Evolutionary conservation across 116 monocot genomes (phyloP), one percentile per base, ranked within the genome.

Genomic region (Trichopus zeylanicus): DNA sequence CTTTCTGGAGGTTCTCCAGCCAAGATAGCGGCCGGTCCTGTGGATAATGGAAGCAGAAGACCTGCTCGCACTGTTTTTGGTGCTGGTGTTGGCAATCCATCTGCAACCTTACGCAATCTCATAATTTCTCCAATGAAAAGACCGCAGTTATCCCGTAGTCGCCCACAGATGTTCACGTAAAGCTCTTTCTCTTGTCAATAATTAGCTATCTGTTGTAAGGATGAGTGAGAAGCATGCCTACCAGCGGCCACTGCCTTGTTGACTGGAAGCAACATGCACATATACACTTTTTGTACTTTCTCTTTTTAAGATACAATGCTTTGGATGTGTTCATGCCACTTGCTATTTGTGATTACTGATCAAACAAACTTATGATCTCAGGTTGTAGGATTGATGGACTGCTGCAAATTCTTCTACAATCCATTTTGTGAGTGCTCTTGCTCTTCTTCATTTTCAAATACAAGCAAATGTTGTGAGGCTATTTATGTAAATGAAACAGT

Each of bases 51-150:
- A 33, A 53, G 68, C 31, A 66, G 78, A 67, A 81, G 85, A 46
- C 68, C 73, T 1, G 21, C 62, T 21, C 75, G 73, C 20, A 48
- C 80, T 16, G 5, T 60, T 1, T 88, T 92, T 68, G 88, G 85
- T 67, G 42, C 76, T 26, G 73, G 74, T 39, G 64, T 57, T 48
- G 72, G 72, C 70, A 99, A 92, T 69, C 86, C 99, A 15, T 68
- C 92, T 57, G 78, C 81, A 3, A 83, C 99, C 51, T 74, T 99
- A 39, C 79, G 88, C 5, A 83, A 92, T 79, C 82, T 98, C 67
- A 83, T 99, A 29, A 76, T 92, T 31, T 88, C 99, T 31, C 99
- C 99, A 0, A 74, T 92, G 73, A 92, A 92, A 62, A 71, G 85
- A 32, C 82, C 99, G 56, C 91, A 88, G 57, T 68, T 88, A 29